Conservation (phyloP, 441 rosid species). For the Gossypium davidsonii region DNA sequence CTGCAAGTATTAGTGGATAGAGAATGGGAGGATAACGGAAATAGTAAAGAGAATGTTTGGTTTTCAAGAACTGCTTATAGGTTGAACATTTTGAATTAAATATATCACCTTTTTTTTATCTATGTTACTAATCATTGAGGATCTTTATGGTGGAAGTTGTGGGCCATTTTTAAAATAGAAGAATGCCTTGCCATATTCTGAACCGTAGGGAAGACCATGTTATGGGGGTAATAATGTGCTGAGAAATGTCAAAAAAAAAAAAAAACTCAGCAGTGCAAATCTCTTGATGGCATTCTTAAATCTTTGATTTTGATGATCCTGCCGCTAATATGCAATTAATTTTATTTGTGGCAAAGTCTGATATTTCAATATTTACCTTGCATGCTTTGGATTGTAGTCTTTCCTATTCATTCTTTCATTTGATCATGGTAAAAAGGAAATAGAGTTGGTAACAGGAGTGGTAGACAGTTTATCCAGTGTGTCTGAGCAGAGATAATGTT, state of each 20-base stretch:
- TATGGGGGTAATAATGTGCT: background rate
- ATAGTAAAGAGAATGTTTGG: background rate
- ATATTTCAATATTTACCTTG: background rate
- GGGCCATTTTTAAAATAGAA: background rate
- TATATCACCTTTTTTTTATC: background rate
- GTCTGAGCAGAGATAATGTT: background rate
- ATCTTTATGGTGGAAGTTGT: background rate
- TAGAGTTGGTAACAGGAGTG: background rate
- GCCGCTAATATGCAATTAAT: background rate
- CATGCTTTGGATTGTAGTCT: background rate
- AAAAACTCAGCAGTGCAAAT: background rate
- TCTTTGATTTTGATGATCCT: conserved; percentile 1
- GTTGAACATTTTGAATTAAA: background rate
- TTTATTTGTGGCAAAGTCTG: background rate
- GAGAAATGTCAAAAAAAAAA: background rate
- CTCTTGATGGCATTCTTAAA: background rate
- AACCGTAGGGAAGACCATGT: background rate
- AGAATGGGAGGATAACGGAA: background rate
- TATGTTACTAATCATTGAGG: background rate
- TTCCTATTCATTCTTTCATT: background rate
- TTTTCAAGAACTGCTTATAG: background rate
- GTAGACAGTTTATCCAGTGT: background rate
- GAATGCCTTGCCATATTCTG: background rate
- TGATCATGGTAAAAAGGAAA: background rate
- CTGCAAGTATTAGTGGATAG: background rate